These are phyloP conservation scores for Pistacia integerrima DNA, from an alignment of 345 rosid species.

Conservation along the genomic window DNA sequence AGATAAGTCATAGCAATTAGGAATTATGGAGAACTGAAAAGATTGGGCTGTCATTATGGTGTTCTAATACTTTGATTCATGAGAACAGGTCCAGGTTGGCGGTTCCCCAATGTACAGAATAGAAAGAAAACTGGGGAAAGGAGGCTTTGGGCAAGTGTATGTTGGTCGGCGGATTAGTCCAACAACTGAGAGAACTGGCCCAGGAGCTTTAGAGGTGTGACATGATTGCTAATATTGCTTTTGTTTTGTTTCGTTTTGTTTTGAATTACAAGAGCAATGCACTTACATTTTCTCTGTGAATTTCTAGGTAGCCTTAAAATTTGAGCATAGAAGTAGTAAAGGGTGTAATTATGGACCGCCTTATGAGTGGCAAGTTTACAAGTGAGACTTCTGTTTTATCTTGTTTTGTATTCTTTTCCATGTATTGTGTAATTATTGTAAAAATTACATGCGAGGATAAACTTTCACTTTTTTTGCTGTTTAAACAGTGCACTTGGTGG, in stretches of 20 bases:
- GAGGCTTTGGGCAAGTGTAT: conserved; percentile 98
- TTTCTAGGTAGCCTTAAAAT: conserved; percentile 88
- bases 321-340: conserved; percentile 95
- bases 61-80: conserved; percentile 11
- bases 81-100: conserved; percentile 77
- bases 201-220: conserved; percentile 76
- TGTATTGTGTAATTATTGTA: neutral
- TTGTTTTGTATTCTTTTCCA: neutral
- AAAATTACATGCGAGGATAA: neutral
- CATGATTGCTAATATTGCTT: conserved; percentile 9
- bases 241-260: neutral
- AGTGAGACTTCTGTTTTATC: conserved; percentile 43
- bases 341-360: conserved; percentile 96
- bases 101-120: conserved; percentile 78
- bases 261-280: neutral
- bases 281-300: conserved; percentile 5
- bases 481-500: conserved; percentile 77
- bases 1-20: too few species aligned
- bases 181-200: conserved; percentile 58
- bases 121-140: conserved; percentile 89
- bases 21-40: neutral
- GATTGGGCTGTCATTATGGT: neutral
- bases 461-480: conserved; percentile 17
- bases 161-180: conserved; percentile 70
- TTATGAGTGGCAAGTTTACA: conserved; percentile 99